Conservation (phyloP, 2,329 filamentous ascomycete species). For the Sclerotiophoma versabilis region DNA sequence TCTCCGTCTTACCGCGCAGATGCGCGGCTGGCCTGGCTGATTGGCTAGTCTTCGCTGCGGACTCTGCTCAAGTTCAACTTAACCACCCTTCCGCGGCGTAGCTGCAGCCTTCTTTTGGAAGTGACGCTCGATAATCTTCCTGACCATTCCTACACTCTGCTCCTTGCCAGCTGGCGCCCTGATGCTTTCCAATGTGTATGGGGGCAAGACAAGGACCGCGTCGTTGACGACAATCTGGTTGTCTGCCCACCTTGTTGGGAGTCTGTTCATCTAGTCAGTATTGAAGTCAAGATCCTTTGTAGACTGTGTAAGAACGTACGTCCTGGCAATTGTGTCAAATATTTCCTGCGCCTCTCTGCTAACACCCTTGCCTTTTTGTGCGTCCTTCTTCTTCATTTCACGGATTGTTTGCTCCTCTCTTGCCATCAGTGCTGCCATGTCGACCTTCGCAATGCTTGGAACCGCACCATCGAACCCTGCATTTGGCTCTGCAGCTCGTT, state of each 20-base stretch:
- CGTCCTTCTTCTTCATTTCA: slow-evolving; percentile 64
- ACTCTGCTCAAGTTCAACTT: too few relatives aligned
- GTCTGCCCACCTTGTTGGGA: slow-evolving; percentile 67
- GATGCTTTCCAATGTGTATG: slow-evolving; percentile 65
- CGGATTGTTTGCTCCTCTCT: slow-evolving; percentile 64
- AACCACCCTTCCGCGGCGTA: slow-evolving; percentile 17
- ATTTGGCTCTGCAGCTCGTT: slow-evolving; percentile 44
- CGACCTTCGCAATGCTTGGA: slow-evolving; percentile 59
- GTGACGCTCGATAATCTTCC: slow-evolving; percentile 55
- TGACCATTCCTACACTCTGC: slow-evolving; percentile 52
- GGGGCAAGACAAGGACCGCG: slow-evolving; percentile 64
- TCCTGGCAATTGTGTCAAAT: slow-evolving; percentile 67
- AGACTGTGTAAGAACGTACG: slow-evolving; percentile 48
- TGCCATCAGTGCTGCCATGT: slow-evolving; percentile 61
- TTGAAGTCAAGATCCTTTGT: neutral
- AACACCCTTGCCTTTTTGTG: slow-evolving; percentile 67
- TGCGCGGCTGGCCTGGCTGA: neutral
- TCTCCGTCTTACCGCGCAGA: neutral
- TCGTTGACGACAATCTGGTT: slow-evolving; percentile 67
- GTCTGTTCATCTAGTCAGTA: slow-evolving; percentile 34
- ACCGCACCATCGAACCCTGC: slow-evolving; percentile 54
- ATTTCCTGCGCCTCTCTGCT: slow-evolving; percentile 68
- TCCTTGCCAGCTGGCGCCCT: slow-evolving; percentile 53
- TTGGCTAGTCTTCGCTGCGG: slow-evolving; percentile 32
- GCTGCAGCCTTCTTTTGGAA: slow-evolving; percentile 50